These are phyloP conservation scores for Barnettozyma wickerhamii DNA, from an alignment of 805 yeast genomes.

Conservation along the genomic window DNA sequence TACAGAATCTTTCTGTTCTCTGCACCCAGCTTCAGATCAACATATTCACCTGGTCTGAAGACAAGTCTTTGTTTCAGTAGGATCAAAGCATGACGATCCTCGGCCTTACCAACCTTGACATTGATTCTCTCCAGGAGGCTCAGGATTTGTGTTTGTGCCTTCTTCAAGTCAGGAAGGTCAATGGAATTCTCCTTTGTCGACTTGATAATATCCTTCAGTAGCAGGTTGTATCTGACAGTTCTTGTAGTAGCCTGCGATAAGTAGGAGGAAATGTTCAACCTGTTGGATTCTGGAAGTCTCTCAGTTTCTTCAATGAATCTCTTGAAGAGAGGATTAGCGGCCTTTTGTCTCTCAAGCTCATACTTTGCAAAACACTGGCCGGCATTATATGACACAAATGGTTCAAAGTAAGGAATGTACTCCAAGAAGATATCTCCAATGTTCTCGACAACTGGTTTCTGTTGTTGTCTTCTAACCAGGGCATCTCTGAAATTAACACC, in stretches of 20 bases:
- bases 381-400: constrained; percentile 90
- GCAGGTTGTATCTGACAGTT: constrained; percentile 88
- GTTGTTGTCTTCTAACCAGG: constrained; percentile 79
- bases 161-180: constrained; percentile 46
- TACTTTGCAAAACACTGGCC: constrained; percentile 93
- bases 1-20: constrained; percentile 76
- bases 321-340: constrained; percentile 87
- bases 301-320: constrained; percentile 89
- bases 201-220: constrained; percentile 78
- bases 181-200: constrained; percentile 79
- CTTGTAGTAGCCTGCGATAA: constrained; percentile 93
- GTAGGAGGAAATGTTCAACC: constrained; percentile 88
- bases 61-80: constrained; percentile 81
- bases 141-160: constrained; percentile 71
- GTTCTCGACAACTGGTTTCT: constrained; percentile 75
- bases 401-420: constrained; percentile 81
- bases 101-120: constrained; percentile 88
- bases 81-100: constrained; percentile 86
- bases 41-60: constrained; percentile 77
- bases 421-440: constrained; percentile 87
- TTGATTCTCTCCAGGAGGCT: constrained; percentile 68
- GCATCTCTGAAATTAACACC: constrained; percentile 87
- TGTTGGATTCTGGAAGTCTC: constrained; percentile 77
- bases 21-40: constrained; percentile 78
- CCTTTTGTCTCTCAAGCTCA: constrained; percentile 90